Conservation (phyloP, 2,329 filamentous ascomycete species). For the Fusarium humuli region DNA sequence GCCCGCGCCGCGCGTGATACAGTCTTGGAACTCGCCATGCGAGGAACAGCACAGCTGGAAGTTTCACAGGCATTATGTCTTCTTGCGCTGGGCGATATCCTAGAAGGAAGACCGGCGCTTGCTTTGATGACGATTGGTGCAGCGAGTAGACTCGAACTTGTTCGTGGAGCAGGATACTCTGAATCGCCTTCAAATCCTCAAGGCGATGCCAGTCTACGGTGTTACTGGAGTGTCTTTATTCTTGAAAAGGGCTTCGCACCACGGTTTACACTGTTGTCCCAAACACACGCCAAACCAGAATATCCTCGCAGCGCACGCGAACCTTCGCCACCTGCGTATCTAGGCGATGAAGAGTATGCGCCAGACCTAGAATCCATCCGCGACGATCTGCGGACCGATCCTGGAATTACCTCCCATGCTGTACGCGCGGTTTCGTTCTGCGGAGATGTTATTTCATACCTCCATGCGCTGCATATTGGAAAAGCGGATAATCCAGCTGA, state of each 20-base stretch:
- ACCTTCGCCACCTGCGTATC: constrained; percentile 20
- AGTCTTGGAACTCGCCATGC: constrained; percentile 24
- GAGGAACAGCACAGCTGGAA: constrained; percentile 26
- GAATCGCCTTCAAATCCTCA: not conserved
- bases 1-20: constrained; percentile 25
- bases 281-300: constrained; percentile 9
- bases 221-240: constrained; percentile 41
- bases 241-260: constrained; percentile 40
- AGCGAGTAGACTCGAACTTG: constrained; percentile 32
- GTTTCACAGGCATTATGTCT: constrained; percentile 29
- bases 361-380: constrained; percentile 35
- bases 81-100: constrained; percentile 12
- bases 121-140: constrained; percentile 42
- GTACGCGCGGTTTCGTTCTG: constrained; percentile 28
- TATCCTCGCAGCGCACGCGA: constrained; percentile 32
- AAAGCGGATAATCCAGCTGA: constrained; percentile 31
- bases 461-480: constrained; percentile 31
- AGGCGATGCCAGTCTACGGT: constrained; percentile 30
- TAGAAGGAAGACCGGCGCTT: constrained; percentile 34
- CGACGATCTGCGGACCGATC: constrained; percentile 23
- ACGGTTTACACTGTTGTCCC: constrained; percentile 6
- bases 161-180: constrained; percentile 14
- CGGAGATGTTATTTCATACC: constrained; percentile 37
- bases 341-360: constrained; percentile 28
- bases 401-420: constrained; percentile 34